Evolutionary conservation across 495 filamentous ascomycete genomes (phyloP), one percentile per base, ranked within the genome.

Genomic region (Arthonia radiata): DNA sequence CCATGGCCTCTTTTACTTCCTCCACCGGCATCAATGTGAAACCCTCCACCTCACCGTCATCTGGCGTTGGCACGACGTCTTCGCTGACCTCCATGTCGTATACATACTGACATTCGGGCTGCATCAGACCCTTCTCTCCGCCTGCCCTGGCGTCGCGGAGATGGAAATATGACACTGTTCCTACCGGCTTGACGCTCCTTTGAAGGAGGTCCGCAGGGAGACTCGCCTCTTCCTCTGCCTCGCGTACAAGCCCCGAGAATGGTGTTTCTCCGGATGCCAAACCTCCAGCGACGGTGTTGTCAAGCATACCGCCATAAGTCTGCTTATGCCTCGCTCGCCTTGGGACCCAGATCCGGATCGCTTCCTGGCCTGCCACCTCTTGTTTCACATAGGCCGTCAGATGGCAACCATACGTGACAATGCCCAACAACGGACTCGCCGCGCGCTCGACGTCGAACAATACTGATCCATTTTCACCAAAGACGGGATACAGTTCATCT

Each of bases 231-330:
- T 99, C 86, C 32, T 64, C 67, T 0, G 71, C 64, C 46, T 99
- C 86, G 27, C 89, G 68, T 5, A 93, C 54, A 19, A 92, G 50
- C 48, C 71, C 77, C 36, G 81, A 77, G 28, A 76, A 67, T 1
- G 67, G 64, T 10, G 51, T 55, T 43, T 93, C 80, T 13, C 68
- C 67, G 0, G 76, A 71, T 36, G 70, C 64, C 40, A 94, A 70
- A 0, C 86, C 86, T 3, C 86, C 86, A 0, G 82, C 86, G 4
- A 91, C 89, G 2, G 77, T 75, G 41, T 99, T 99, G 44, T 99
- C 86, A 26, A 94, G 49, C 67, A 92, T 76, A 5, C 71, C 57
- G 2, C 71, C 68, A 37, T 80, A 94, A 0, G 80, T 92, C 35
- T 75, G 60, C 52, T 94, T 94, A 18, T 45, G 61, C 23, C 52